phyloP scores from a whole-genome alignment of 139 green algal species.

The Auxenochlorella protothecoides region DNA sequence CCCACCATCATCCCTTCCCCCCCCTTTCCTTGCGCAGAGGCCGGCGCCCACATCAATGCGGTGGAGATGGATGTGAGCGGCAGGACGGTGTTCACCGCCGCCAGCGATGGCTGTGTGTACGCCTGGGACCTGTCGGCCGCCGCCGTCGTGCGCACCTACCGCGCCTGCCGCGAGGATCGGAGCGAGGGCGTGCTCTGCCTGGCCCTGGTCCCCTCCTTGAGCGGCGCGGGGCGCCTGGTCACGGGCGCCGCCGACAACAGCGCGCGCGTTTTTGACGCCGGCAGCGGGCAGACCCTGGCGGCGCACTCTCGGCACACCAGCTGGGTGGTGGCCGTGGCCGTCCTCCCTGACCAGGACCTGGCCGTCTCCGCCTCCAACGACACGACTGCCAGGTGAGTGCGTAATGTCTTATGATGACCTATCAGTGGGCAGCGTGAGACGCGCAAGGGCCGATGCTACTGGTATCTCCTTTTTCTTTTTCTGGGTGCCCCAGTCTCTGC shows the following conservation, averaged over 20 bases:
- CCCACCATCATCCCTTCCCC: too few relatives aligned
- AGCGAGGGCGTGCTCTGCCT: conserved; percentile 18
- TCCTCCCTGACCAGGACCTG: conserved; percentile 19
- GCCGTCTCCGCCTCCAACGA: conserved; percentile 32
- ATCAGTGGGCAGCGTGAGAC: too few relatives aligned
- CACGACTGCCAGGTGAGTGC: conserved; percentile 22
- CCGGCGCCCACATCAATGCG: conserved; percentile 32
- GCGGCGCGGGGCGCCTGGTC: background rate
- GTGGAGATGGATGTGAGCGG: conserved; percentile 43
- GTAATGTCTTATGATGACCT: background rate
- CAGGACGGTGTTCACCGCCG: conserved; percentile 49
- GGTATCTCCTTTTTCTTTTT: background rate
- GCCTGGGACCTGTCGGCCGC: conserved; percentile 50
- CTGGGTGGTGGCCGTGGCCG: conserved; percentile 36
- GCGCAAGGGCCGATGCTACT: too few relatives aligned
- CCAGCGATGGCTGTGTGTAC: conserved; percentile 40
- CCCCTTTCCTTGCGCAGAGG: conserved; percentile 6
- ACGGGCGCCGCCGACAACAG: conserved; percentile 36
- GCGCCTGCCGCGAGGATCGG: too few relatives aligned
- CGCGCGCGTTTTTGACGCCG: conserved; percentile 50
- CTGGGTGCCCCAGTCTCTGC: background rate
- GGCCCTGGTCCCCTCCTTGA: conserved; percentile 27
- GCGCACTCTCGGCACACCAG: conserved; percentile 54
- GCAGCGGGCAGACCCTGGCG: conserved; percentile 21
- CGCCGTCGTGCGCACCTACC: conserved; percentile 3